Evolutionary conservation across 208 protist genomes (phyloP).

Genomic region (Leishmania gerbilli): DNA sequence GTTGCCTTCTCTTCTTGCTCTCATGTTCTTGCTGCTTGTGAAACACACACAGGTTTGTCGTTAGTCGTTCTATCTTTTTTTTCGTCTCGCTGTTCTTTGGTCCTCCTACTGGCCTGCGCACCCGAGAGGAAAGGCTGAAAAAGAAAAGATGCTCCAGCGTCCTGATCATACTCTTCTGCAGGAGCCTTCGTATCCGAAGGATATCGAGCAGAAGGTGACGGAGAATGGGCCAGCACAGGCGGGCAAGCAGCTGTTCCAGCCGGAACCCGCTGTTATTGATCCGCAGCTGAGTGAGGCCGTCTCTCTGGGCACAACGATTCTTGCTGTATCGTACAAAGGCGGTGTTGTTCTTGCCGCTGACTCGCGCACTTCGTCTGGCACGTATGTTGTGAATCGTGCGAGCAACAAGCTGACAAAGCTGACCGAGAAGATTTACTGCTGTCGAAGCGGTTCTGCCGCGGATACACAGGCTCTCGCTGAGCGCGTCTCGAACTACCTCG

Average conservation of each 20-base stretch:
- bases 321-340: constrained; percentile 96
- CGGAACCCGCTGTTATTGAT: constrained; percentile 77
- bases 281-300: constrained; percentile 86
- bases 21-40: neutral
- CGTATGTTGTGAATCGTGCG: constrained; percentile 97
- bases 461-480: constrained; percentile 98
- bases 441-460: constrained; percentile 98
- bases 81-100: constrained; percentile 2
- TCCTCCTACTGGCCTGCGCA: neutral
- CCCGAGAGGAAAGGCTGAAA: neutral
- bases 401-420: constrained; percentile 98
- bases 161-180: constrained; percentile 68
- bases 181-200: constrained; percentile 76
- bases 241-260: constrained; percentile 65
- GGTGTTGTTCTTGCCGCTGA: constrained; percentile 98
- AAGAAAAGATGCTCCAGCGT: constrained; percentile 67
- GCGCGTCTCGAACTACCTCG: constrained; percentile 92
- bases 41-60: neutral
- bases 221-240: constrained; percentile 71
- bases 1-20: neutral
- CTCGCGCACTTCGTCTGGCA: constrained; percentile 96
- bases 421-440: constrained; percentile 97
- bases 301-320: constrained; percentile 97
- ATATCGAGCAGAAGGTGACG: constrained; percentile 43
- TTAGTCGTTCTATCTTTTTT: neutral